These are phyloP conservation scores for Arachnomyces sp. DNA, from an alignment of 2,329 filamentous ascomycete species.

Conservation along the genomic window DNA sequence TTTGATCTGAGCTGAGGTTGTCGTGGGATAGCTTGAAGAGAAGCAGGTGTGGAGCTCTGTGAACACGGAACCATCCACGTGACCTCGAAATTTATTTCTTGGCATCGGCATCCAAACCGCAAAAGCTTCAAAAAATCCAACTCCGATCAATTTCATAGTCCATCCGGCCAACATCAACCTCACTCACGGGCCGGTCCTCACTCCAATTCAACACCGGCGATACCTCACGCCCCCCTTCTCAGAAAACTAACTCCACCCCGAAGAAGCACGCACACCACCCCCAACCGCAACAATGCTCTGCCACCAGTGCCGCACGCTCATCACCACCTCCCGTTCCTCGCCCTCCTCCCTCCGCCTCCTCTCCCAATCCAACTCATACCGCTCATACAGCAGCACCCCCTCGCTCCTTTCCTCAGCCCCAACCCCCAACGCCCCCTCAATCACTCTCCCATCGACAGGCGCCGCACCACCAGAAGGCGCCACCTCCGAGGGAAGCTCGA, in stretches of 20 bases:
- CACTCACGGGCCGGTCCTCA: too few relatives aligned
- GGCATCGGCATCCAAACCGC: constrained; percentile 1
- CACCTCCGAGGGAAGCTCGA: constrained; percentile 1
- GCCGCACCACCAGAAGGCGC: constrained; percentile 8
- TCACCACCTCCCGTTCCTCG: constrained; percentile 31
- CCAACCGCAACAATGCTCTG: constrained; percentile 35
- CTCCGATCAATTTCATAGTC: too few relatives aligned
- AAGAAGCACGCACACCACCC: background rate
- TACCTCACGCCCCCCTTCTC: too few relatives aligned
- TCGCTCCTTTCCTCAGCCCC: constrained; percentile 7
- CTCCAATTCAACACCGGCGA: too few relatives aligned
- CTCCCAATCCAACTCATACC: constrained; percentile 22
- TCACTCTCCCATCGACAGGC: constrained; percentile 8
- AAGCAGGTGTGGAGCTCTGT: too few relatives aligned
- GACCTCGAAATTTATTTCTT: background rate
- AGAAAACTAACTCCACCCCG: constrained; percentile 1
- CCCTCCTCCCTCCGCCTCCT: constrained; percentile 21
- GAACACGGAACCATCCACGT: constrained; percentile 1
- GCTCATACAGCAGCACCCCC: constrained; percentile 31
- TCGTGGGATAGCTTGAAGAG: too few relatives aligned
- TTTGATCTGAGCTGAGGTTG: too few relatives aligned
- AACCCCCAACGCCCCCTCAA: constrained; percentile 4
- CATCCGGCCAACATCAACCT: too few relatives aligned
- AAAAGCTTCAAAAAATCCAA: too few relatives aligned
- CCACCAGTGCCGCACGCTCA: constrained; percentile 31